Conservation (phyloP, 2,329 filamentous ascomycete species). For the Zarea fungicola region DNA sequence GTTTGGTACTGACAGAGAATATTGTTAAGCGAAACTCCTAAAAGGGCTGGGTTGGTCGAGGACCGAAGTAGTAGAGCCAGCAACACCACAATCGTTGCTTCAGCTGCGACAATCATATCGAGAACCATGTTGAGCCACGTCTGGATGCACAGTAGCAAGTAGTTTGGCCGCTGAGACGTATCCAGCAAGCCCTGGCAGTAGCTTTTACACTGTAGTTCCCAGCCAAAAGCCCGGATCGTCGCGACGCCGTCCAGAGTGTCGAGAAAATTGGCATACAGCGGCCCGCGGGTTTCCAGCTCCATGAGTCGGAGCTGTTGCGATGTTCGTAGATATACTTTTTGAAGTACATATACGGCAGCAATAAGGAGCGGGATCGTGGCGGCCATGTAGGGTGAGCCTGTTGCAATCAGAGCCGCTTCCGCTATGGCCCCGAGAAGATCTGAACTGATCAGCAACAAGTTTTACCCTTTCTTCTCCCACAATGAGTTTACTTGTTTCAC, state of each 20-base stretch:
- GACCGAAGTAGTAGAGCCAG: conserved; percentile 39
- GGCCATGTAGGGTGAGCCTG: conserved; percentile 40
- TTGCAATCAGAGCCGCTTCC: conserved; percentile 36
- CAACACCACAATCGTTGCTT: conserved; percentile 33
- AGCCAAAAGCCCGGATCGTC: conserved; percentile 32
- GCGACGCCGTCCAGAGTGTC: conserved; percentile 22
- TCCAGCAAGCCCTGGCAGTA: conserved; percentile 27
- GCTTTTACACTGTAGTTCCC: conserved; percentile 19
- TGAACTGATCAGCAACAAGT: conserved; percentile 21
- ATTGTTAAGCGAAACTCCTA: conserved; percentile 24
- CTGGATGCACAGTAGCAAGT: conserved; percentile 44
- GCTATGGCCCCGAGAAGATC: conserved; percentile 20
- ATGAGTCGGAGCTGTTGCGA: conserved; percentile 27
- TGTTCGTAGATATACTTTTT: conserved; percentile 27
- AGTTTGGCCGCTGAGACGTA: conserved; percentile 24
- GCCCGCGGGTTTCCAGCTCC: conserved; percentile 26
- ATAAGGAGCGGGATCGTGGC: conserved; percentile 38
- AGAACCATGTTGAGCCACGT: conserved; percentile 44
- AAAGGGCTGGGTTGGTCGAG: conserved; percentile 26
- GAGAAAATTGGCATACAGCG: conserved; percentile 24
- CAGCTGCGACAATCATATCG: conserved; percentile 38
- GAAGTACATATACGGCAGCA: conserved; percentile 20
- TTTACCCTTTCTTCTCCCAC: conserved; percentile 27
- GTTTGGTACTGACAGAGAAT: conserved; percentile 19
- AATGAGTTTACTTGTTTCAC: conserved; percentile 27